Percentiles rank a stretch among this genome's conserved stretches.
Evolutionary conservation across 78 protist genomes (phyloP).

Genomic region (Emiliania huxleyi): DNA sequence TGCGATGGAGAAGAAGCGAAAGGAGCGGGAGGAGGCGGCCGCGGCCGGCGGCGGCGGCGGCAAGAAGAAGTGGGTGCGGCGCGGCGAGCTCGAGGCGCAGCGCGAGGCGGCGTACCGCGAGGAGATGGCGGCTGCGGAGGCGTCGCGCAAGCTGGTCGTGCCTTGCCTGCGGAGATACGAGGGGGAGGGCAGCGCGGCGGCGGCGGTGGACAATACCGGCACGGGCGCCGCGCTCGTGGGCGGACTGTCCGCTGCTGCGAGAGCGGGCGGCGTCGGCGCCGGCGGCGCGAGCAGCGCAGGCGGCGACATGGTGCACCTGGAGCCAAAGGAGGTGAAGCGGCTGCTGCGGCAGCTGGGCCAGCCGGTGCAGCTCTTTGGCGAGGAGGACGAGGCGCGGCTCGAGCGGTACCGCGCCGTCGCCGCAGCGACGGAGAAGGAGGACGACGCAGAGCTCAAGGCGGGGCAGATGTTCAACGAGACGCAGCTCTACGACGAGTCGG

Average conservation of each 20-base stretch:
- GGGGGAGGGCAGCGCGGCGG: too few relatives aligned
- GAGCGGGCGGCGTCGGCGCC: not conserved
- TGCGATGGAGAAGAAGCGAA: too few relatives aligned
- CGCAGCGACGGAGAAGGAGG: not conserved
- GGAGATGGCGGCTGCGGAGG: not conserved
- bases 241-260: not conserved
- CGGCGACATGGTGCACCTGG: not conserved
- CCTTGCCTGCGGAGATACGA: too few relatives aligned
- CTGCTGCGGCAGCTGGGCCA: slow-evolving; percentile 23
- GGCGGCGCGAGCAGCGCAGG: not conserved
- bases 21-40: not conserved
- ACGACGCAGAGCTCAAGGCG: too few relatives aligned
- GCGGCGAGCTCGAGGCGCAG: not conserved
- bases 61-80: not conserved
- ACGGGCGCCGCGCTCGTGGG: too few relatives aligned
- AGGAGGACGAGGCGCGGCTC: not conserved
- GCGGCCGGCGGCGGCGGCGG: not conserved
- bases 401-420: not conserved
- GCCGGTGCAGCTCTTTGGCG: slow-evolving; percentile 58
- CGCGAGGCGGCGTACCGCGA: not conserved
- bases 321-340: not conserved
- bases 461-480: not conserved
- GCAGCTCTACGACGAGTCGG: not conserved
- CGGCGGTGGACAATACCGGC: too few relatives aligned
- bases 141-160: too few relatives aligned